Base-by-base conservation (phyloP, 371 early-diverging fungal species). In the Enteropsectra breve region DNA sequence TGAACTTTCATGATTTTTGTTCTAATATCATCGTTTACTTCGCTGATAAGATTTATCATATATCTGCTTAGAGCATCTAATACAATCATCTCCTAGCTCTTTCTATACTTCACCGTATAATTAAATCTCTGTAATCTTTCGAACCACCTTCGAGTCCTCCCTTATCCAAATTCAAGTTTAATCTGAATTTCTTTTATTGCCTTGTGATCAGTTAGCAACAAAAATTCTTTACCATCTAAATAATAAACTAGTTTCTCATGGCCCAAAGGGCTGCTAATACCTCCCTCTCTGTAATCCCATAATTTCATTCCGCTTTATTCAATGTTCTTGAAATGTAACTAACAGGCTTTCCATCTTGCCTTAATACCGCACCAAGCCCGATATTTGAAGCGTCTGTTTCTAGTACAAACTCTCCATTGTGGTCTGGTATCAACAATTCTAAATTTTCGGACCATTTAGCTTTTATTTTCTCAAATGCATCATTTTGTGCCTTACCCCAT, bases 121-220 rank as follows among this genome's bases (percentile, higher is more conserved):
- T 72, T 49, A 53, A 33, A 69, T 34, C 36, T 24, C 34, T 45
- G 32, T 45, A 73, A 28, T 18, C 43, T 53, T 26, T 72, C 64
- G n/a, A 43, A 2, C 69, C 56, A 62, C 46, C 72, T 71, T 2
- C 61, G 33, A 32, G 69, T 28, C 61, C 67, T 69, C 21, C 2
- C 8, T 18, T 58, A 53, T 52, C 40, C 30, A 38, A 68, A 68
- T 5, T 48, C 29, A 29, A 13, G 32, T 40, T 69, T 75, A 26
- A 58, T 62, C 65, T 23, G 48, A 1, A 66, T 49, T n/a, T 52
- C 13, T 34, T 1, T 29, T 60, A 72, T 15, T 24, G 73, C 63
- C 60, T 68, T 75, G 40, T 75, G 72, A 46, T 75, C 75, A 1
- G 72, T 72, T 45, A 38, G 47, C 28, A 75, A 43, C 32, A 18